phyloP scores from a whole-genome alignment of 2,329 filamentous ascomycete species.

The Akanthomyces muscarius region DNA sequence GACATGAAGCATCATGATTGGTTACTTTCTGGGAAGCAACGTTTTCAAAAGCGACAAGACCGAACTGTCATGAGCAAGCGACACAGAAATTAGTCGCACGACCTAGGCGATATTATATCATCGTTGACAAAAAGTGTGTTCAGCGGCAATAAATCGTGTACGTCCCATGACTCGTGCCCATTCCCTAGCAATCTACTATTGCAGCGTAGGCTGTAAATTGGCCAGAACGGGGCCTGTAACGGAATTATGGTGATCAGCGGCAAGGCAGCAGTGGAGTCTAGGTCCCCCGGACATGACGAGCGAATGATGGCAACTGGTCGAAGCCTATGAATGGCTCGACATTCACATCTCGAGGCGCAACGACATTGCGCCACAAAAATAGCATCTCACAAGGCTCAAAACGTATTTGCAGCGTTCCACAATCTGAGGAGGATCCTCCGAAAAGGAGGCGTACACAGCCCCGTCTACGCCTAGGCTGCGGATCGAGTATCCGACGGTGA shows the following conservation, averaged over 20 bases:
- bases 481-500: neutral
- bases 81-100: neutral
- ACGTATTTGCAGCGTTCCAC: neutral
- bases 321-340: neutral
- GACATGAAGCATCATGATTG: neutral
- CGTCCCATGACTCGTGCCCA: neutral
- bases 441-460: neutral
- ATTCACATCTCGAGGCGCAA: neutral
- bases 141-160: neutral
- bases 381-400: neutral
- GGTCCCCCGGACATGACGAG: neutral
- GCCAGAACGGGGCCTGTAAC: neutral
- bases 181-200: neutral
- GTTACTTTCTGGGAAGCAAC: neutral
- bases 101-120: neutral
- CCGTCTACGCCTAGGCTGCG: no score
- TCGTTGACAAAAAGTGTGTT: neutral
- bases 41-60: neutral
- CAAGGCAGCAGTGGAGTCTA: conserved; percentile 2
- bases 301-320: neutral
- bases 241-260: conserved; percentile 7
- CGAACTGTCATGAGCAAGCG: neutral
- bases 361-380: neutral
- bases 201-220: neutral
- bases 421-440: neutral